Percentiles rank a stretch among this genome's conserved stretches.
Conservation (phyloP, 345 rosid genomes). For the Eutrema heterophyllum region DNA sequence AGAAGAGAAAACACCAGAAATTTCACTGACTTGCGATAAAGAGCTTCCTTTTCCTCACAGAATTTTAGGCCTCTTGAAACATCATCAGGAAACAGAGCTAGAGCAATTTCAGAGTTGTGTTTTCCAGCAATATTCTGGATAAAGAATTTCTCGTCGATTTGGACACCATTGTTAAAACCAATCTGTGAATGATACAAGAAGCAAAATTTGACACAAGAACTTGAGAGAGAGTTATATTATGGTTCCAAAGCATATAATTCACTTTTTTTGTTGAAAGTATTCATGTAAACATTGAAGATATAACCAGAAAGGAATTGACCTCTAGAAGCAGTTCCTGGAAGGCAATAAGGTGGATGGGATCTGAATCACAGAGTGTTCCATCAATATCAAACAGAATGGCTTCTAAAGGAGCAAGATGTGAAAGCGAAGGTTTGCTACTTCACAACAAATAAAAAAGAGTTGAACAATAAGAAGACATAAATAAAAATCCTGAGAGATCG, state of each 20-base stretch:
- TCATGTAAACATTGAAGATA: not conserved
- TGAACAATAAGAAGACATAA: not conserved
- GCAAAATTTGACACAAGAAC: not conserved
- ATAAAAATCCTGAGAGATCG: not conserved
- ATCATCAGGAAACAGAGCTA: conserved; percentile 62
- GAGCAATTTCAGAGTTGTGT: conserved; percentile 75
- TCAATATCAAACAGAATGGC: conserved; percentile 89
- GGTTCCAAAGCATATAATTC: not conserved
- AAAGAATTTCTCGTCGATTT: conserved; percentile 74
- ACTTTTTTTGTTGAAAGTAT: too few relatives aligned
- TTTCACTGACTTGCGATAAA: conserved; percentile 56
- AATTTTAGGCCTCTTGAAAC: conserved; percentile 54
- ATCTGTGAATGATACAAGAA: conserved; percentile 43
- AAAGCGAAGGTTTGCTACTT: conserved; percentile 53
- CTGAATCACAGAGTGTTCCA: conserved; percentile 97
- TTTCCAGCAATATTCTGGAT: conserved; percentile 65
- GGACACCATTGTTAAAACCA: conserved; percentile 82
- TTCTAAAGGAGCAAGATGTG: conserved; percentile 63
- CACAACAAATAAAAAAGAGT: not conserved
- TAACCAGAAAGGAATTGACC: conserved; percentile 31
- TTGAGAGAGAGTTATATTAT: not conserved
- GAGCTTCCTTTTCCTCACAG: conserved; percentile 72
- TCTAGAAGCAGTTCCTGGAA: conserved; percentile 66
- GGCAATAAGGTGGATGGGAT: conserved; percentile 71
- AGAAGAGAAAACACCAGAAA: not conserved